Conservation (phyloP, 2,329 filamentous ascomycete species). For the Periconia sp. region DNA sequence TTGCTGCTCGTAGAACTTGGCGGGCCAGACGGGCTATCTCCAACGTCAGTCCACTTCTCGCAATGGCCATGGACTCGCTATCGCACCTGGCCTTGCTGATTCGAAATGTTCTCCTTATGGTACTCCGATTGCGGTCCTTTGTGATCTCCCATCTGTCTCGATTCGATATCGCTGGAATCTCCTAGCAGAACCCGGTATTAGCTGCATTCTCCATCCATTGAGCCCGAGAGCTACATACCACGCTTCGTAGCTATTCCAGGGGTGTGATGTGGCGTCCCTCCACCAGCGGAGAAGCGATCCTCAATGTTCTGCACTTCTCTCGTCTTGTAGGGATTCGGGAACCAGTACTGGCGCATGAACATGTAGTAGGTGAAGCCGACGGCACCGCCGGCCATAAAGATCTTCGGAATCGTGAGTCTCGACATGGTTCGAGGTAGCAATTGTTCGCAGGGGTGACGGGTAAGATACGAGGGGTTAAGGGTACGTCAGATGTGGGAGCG, state of each 20-base stretch:
- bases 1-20: conserved; percentile 41
- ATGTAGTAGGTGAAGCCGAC: conserved; percentile 45
- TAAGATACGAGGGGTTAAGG: no score
- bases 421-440: conserved; percentile 21
- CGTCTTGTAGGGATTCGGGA: conserved; percentile 47
- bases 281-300: conserved; percentile 39
- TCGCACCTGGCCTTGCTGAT: conserved; percentile 34
- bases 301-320: conserved; percentile 42
- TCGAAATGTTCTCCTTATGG: conserved; percentile 31
- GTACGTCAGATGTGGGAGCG: no score
- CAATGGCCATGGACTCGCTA: not conserved
- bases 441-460: not conserved
- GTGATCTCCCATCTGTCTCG: conserved; percentile 27
- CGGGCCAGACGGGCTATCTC: conserved; percentile 32
- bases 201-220: not conserved
- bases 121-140: conserved; percentile 35
- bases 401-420: conserved; percentile 42
- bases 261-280: conserved; percentile 38
- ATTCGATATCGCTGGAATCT: conserved; percentile 26
- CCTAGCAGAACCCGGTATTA: conserved; percentile 19
- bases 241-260: conserved; percentile 33
- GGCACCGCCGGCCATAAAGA: conserved; percentile 44
- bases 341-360: conserved; percentile 46
- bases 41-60: conserved; percentile 9
- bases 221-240: conserved; percentile 31